Base-by-base conservation (phyloP, 75 land plant genomes). In the Adiantum capillusveneris region DNA sequence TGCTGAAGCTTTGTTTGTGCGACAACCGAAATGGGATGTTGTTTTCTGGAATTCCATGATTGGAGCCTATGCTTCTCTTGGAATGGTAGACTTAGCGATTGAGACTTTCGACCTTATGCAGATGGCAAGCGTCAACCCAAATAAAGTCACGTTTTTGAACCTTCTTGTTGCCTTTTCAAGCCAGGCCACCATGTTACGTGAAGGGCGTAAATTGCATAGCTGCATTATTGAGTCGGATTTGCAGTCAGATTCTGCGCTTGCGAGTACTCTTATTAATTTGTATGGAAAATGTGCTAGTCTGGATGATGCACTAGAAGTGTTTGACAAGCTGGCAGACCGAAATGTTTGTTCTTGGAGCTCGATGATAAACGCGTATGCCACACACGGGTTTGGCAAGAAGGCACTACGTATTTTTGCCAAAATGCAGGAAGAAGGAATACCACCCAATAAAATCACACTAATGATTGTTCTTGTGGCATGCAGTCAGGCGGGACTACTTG, bases 271-370 rank as follows among this genome's bases (percentile, higher is more conserved):
- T 25, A 6, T 67, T 22, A 50, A 83, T 25, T 80, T 83, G 84
- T 83, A 76, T 64, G 71, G 64, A 0, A 83, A 83, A 70, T 72
- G 83, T 73, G 80, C 70, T 20, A 48, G 63, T 43, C 58, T 83
- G 58, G 31, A 0, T n/a, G 60, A 76, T 63, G 86, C 86, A 37
- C 25, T 36, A 16, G 2, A 50, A 43, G 61, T 81, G 42, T 84
- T 84, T 68, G 69, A 81, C 53, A 26, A 29, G 6, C 62, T 79
- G 34, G 26, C 11, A 18, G 0, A 17, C 1, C 25, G 42, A 0
- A 73, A 67, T 43, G 5, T 44, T 7, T 63, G 65, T 39, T 65
- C 83, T 9, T 82, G 78, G 75, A 82, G 79, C 39, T 63, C 61
- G 0, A 71, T 82, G 48, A 68, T 82, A 56, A 66, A 50, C 0